Conservation (phyloP, 495 filamentous ascomycete genomes). For the Talaromyces adpressus region DNA sequence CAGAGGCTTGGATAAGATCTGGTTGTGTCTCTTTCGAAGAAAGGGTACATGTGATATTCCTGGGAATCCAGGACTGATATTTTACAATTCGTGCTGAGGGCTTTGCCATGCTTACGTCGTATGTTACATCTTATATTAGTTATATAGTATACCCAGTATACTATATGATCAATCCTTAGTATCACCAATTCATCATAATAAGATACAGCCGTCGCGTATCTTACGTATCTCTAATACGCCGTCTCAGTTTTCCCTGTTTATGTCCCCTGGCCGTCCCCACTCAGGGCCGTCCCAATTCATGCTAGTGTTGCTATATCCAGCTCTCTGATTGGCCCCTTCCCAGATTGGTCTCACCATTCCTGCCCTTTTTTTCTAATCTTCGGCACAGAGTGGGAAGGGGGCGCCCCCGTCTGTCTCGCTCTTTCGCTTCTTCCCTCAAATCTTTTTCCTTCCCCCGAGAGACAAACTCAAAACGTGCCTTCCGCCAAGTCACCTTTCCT, state of each 20-base stretch:
- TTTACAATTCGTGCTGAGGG: too few relatives aligned
- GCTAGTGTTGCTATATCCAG: background rate
- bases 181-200: background rate
- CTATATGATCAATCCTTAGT: background rate
- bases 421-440: background rate
- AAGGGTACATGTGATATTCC: too few relatives aligned
- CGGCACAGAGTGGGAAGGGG: background rate
- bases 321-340: background rate
- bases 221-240: background rate
- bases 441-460: background rate
- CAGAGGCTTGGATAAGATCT: background rate
- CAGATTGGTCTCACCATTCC: slow-evolving; percentile 5
- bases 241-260: slow-evolving; percentile 1
- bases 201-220: background rate
- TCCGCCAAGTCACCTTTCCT: slow-evolving; percentile 20
- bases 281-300: background rate
- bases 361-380: background rate
- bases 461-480: slow-evolving; percentile 18
- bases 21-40: background rate
- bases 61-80: too few relatives aligned
- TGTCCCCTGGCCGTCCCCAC: background rate
- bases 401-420: background rate
- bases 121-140: background rate
- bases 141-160: too few relatives aligned
- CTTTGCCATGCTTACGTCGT: background rate